Evolutionary conservation across 2,329 filamentous ascomycete species (phyloP).

Genomic region (Aspergillus brasiliensis): DNA sequence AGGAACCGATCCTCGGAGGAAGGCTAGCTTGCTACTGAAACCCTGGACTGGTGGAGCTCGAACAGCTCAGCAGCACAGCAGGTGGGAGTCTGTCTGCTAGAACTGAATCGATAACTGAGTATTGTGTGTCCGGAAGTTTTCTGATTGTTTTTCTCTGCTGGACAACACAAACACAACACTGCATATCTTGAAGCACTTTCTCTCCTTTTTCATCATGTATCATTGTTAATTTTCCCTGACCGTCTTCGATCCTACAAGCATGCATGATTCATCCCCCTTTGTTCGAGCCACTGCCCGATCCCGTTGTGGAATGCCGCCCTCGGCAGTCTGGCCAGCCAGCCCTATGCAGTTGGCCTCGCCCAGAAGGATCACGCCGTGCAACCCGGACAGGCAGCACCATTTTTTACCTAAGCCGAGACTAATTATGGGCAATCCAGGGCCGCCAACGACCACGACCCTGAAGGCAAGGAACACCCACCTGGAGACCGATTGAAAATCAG

Average conservation of each 20-base stretch:
- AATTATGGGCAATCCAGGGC: neutral
- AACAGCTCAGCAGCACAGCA: neutral
- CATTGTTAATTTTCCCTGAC: neutral
- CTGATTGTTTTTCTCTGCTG: neutral
- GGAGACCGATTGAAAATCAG: neutral
- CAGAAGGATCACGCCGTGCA: neutral
- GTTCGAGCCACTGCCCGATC: neutral
- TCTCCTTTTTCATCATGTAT: too few relatives aligned
- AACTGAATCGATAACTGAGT: neutral
- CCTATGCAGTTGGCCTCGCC: neutral
- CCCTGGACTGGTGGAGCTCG: neutral
- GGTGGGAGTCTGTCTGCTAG: neutral
- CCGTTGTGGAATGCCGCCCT: neutral
- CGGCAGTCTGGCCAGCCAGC: constrained; percentile 4
- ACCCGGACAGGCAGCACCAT: constrained; percentile 4
- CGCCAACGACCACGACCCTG: neutral
- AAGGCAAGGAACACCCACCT: neutral
- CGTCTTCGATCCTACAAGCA: neutral
- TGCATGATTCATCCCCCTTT: neutral
- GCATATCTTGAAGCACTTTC: too few relatives aligned
- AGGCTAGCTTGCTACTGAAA: neutral
- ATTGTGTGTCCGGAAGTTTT: neutral
- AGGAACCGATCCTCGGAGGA: neutral
- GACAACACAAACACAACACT: too few relatives aligned
- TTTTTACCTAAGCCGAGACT: neutral